Base-by-base conservation (phyloP, 1,284 basidiomycete species). In the Fomes fomentarius region DNA sequence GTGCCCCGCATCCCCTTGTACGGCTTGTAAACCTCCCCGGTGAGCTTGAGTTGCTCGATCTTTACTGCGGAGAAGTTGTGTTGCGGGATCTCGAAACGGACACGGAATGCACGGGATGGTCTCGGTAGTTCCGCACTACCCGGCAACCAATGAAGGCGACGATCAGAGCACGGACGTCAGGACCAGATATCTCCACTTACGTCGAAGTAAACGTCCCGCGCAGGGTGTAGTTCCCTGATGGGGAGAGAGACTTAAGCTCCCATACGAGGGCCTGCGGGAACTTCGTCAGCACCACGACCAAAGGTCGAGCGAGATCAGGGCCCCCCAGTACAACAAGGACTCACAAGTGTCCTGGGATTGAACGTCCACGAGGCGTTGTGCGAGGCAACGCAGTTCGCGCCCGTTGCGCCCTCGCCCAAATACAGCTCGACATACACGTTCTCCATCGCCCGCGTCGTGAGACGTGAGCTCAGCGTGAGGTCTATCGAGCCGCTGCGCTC, bases 21-120 rank as follows among this genome's bases (percentile, higher is more conserved):
- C 4, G 76, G 75, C 71, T 94, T 96, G 76, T 92, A 95, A 14
- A 85, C 72, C 69, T 91, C 90, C 2, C 89, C 85, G 0, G 82
- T 82, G n/a, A 97, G 75, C 67, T 88, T 92, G 52, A 98, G 80
- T 62, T 93, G 87, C 57, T 94, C 91, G 2, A 97, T 87, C 59
- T 90, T 91, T 48, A 97, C 74, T 8, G 87, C 81, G 1, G 93
- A 94, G 68, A 89, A 91, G 34, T 85, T 86, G 66, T 90, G 78
- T 39, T 88, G 83, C 21, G 85, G 79, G 30, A 94, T 81, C 38
- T 84, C 81, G 71, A 93, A 97, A 9, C 73, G 74, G 30, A 93
- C 77, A 48, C 83, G 80, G 54, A 96, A 78, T 0, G 91, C 86
- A 41, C 84, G 89, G 10, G 92, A 76, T 49, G 91, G 81, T 57